Evolutionary conservation across 116 monocot species (phyloP).

Genomic region (Cymodocea nodosa): DNA sequence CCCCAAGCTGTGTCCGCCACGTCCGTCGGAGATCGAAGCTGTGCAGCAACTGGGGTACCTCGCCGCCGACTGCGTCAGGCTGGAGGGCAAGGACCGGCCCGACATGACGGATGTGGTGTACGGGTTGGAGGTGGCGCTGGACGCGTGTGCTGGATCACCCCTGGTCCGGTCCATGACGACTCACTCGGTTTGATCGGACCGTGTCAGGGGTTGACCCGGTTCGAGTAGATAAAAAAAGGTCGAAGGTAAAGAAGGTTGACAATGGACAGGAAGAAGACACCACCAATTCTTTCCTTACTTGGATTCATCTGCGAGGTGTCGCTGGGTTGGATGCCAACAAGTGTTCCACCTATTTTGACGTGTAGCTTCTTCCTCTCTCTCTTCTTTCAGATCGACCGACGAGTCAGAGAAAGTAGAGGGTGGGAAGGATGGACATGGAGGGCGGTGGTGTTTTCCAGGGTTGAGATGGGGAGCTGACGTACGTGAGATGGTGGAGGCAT

Average conservation of each 20-base stretch:
- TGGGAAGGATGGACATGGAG: too few species aligned
- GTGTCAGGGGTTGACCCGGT: background rate
- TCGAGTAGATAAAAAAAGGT: background rate
- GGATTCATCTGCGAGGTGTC: too few species aligned
- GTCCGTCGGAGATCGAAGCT: constrained; percentile 55
- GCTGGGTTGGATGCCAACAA: too few species aligned
- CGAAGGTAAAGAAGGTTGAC: too few species aligned
- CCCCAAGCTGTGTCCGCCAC: constrained; percentile 35
- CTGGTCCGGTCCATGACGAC: constrained; percentile 9
- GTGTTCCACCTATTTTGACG: too few species aligned
- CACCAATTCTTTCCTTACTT: too few species aligned
- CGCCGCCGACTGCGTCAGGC: constrained; percentile 51
- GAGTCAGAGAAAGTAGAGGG: too few species aligned
- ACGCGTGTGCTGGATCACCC: background rate
- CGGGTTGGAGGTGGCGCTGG: constrained; percentile 37
- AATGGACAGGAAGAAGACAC: background rate
- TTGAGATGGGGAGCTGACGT: background rate
- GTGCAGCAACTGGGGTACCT: constrained; percentile 42
- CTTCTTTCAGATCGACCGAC: too few species aligned
- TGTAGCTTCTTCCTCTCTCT: too few species aligned
- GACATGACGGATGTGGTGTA: constrained; percentile 56
- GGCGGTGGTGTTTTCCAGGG: background rate
- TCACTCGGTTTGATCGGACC: constrained; percentile 6
- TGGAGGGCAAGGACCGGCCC: constrained; percentile 40
- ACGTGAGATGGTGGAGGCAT: background rate